Evolutionary conservation across 495 filamentous ascomycete species (phyloP), one percentile per base, ranked within the genome.

Genomic region (Talaromyces proteolyticus): DNA sequence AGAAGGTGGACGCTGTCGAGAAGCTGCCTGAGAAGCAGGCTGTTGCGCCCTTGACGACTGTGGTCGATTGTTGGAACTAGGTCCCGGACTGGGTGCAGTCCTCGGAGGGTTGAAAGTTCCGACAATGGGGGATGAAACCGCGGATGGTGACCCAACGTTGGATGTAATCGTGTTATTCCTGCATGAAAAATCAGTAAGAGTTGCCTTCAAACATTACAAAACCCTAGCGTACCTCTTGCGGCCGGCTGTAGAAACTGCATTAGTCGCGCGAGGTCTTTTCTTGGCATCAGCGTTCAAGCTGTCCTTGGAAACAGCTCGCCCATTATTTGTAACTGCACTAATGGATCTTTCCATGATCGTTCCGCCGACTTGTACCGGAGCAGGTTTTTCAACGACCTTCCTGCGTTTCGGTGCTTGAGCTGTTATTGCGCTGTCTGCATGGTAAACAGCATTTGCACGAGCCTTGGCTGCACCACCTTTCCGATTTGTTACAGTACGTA

Each of bases 111-210:
- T 73, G 47, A 89, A 84, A 11, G 75, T 78, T 16, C 78, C 75
- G 41, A 82, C 68, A 44, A 89, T 68, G 26, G 88, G 89, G 3
- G 89, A 92, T 1, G 88, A 85, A 14, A 82, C 80, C 23, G 87
- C 61, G 1, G 81, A 78, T 23, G 89, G 88, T 0, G 88, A 88
- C 54, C 81, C 79, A 14, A 72, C 75, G 20, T 66, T 64, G 14
- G 79, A 73, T 10, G 66, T 67, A 41, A 67, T 63, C 10, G 68
- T 74, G 29, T 70, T 77, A 54, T 76, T 74, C 56, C 80, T 82
- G 51, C 23, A 50, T 49, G 17, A 49, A 40, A 12, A 6, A 44
- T 53, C 36, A 39, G 41, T 17, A 41, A 41, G 1, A 7, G 18
- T 1, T 41, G 18, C 7, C 16, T 16, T 36, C 7, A 36, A 3